Evolutionary conservation across 345 rosid genomes (phyloP).

Genomic region (Mangifera indica): DNA sequence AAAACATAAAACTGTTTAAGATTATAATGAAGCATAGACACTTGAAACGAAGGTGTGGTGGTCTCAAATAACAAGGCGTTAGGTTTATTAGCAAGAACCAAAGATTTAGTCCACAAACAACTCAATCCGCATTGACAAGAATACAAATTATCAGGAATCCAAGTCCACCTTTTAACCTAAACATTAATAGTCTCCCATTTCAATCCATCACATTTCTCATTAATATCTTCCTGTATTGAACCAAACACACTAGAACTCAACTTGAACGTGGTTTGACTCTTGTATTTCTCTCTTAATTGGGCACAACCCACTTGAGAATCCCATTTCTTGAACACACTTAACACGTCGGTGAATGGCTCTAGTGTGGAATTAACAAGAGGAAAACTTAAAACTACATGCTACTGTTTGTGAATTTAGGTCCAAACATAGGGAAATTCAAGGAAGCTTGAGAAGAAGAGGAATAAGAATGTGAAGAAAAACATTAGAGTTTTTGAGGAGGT

Average conservation of each 20-base stretch:
- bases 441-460: conserved; percentile 76
- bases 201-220: conserved; percentile 36
- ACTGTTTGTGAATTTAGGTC: conserved; percentile 27
- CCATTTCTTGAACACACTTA: conserved; percentile 62
- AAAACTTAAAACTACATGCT: conserved; percentile 9
- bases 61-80: conserved; percentile 87
- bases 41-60: conserved; percentile 73
- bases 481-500: conserved; percentile 48
- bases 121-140: conserved; percentile 81
- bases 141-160: conserved; percentile 92
- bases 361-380: conserved; percentile 18
- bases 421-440: conserved; percentile 68
- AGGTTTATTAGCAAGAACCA: conserved; percentile 80
- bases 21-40: conserved; percentile 16
- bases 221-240: conserved; percentile 51
- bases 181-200: conserved; percentile 64
- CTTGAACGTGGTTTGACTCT: conserved; percentile 24
- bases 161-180: conserved; percentile 94
- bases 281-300: conserved; percentile 50
- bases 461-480: conserved; percentile 57
- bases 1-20: background rate
- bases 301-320: conserved; percentile 80
- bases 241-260: conserved; percentile 42
- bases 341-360: conserved; percentile 62
- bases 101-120: conserved; percentile 96